Base-by-base conservation (phyloP, 768 basidiomycete genomes). In the Calocybe cyanea region DNA sequence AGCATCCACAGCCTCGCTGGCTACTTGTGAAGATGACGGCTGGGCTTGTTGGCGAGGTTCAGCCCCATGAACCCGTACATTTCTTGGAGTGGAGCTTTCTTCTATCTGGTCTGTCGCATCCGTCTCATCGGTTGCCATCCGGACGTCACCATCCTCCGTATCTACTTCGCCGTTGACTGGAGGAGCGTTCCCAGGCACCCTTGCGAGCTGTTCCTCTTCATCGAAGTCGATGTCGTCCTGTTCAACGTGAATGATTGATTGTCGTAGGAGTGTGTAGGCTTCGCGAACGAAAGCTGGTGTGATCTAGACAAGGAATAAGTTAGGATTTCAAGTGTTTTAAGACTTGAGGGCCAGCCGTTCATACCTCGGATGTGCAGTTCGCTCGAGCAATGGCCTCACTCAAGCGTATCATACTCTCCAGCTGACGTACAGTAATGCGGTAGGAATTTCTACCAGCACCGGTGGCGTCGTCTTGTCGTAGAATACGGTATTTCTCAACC, bases 181-280 rank as follows among this genome's bases (percentile, higher is more conserved):
- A 3, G 61, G 65, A 21, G 67, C 63, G 23, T 59, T 64, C n/a
- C 57, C 69, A 7, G 73, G 77, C 52, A 79, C 78, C 15, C 74
- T 81, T 43, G 77, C 73, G 2, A 77, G 66, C n/a, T n/a, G n/a
- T 47, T 92, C 92, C 57, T 95, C 92, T 55, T 94, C 91, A 59
- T 98, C 96, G 63, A 98, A 89, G 61, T 96, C 92, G 58, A 99
- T 85, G 57, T 98, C 95, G 60, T 99, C 96, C 63, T 98, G 93
- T 61, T 99, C 96, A 49, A 99, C 94, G 59, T 98, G 96, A 57
- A 99, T 97, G 66, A 99, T 99, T 2, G 96, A 98, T 62, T 96
- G 94, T 19, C 90, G 83, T 10, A 99, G 73, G 15, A 99, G 83
- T 34, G 82, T 84, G 67, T 89, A 98, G 2, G 96, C 96, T 66